These are phyloP conservation scores for Hanseniaspora mollemarum DNA, from an alignment of 805 yeast species.

Conservation along the genomic window DNA sequence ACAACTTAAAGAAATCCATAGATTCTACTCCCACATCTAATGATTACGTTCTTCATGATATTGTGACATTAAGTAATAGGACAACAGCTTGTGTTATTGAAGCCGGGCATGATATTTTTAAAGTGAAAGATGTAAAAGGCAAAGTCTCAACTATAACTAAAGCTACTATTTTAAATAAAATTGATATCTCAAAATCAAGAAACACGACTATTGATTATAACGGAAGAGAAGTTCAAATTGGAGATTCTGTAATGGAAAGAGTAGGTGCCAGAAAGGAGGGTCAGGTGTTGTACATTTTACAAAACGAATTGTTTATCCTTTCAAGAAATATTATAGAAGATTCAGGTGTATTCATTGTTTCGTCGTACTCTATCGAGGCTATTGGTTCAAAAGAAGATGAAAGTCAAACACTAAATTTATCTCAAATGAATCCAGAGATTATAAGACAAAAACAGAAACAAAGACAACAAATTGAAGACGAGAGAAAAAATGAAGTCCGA, in stretches of 20 bases:
- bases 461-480: slow-evolving; percentile 8
- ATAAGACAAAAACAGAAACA: slow-evolving; percentile 35
- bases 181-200: slow-evolving; percentile 57
- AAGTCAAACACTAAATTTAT: slow-evolving; percentile 49
- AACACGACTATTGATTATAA: slow-evolving; percentile 78
- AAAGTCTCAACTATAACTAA: slow-evolving; percentile 61
- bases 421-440: slow-evolving; percentile 72
- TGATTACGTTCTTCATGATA: slow-evolving; percentile 74
- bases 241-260: slow-evolving; percentile 83
- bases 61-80: slow-evolving; percentile 77
- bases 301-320: slow-evolving; percentile 65
- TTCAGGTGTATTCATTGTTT: slow-evolving; percentile 80
- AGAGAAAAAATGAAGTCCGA: slow-evolving; percentile 31
- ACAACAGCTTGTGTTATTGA: slow-evolving; percentile 80
- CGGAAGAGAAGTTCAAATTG: slow-evolving; percentile 76
- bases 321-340: slow-evolving; percentile 72
- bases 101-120: slow-evolving; percentile 78
- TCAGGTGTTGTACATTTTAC: slow-evolving; percentile 72
- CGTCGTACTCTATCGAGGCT: slow-evolving; percentile 64
- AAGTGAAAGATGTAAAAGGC: slow-evolving; percentile 73
- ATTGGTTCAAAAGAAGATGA: slow-evolving; percentile 56
- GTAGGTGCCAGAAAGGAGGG: slow-evolving; percentile 84
- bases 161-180: slow-evolving; percentile 67
- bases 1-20: slow-evolving; percentile 81
- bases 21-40: slow-evolving; percentile 70